Percentiles rank a stretch among this genome's conserved stretches.
Conservation (phyloP, 2,329 filamentous ascomycete genomes). For the Xylaria sp. region DNA sequence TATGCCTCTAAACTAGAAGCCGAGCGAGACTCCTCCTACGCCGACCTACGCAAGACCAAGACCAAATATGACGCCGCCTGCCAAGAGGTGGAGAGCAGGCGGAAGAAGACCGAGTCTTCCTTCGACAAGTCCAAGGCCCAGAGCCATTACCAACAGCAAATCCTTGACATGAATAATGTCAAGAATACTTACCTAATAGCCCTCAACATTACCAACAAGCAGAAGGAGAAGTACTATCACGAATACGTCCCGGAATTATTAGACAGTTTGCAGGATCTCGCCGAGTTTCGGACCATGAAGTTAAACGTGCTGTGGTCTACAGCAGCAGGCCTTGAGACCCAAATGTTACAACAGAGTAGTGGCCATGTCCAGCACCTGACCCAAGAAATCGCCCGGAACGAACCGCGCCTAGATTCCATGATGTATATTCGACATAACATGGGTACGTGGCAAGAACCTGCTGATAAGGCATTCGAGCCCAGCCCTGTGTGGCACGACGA, state of each 20-base stretch:
- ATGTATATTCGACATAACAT: slow-evolving; percentile 98
- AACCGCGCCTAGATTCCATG: slow-evolving; percentile 88
- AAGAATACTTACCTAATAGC: slow-evolving; percentile 98
- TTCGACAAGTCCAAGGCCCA: slow-evolving; percentile 94
- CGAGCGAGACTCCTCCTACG: slow-evolving; percentile 82
- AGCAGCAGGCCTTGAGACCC: slow-evolving; percentile 78
- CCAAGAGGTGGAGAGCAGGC: slow-evolving; percentile 89
- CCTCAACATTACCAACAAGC: slow-evolving; percentile 96
- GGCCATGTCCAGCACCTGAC: slow-evolving; percentile 72
- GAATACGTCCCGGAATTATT: slow-evolving; percentile 94
- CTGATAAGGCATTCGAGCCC: slow-evolving; percentile 85
- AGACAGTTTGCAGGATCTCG: slow-evolving; percentile 90
- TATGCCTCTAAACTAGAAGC: slow-evolving; percentile 87
- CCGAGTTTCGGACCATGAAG: slow-evolving; percentile 82
- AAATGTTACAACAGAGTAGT: slow-evolving; percentile 74
- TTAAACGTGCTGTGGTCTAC: slow-evolving; percentile 85
- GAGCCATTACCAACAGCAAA: slow-evolving; percentile 87
- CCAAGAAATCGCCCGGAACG: slow-evolving; percentile 83
- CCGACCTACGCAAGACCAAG: slow-evolving; percentile 87
- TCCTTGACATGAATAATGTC: slow-evolving; percentile 93
- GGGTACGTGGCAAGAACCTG: slow-evolving; percentile 77
- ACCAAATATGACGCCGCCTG: slow-evolving; percentile 90
- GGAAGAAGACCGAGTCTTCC: slow-evolving; percentile 93
- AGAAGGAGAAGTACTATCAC: slow-evolving; percentile 97
- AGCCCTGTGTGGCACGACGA: slow-evolving; percentile 98